phyloP scores from a whole-genome alignment of 2,329 filamentous ascomycete species.

The Cladophialophora chaetospira region DNA sequence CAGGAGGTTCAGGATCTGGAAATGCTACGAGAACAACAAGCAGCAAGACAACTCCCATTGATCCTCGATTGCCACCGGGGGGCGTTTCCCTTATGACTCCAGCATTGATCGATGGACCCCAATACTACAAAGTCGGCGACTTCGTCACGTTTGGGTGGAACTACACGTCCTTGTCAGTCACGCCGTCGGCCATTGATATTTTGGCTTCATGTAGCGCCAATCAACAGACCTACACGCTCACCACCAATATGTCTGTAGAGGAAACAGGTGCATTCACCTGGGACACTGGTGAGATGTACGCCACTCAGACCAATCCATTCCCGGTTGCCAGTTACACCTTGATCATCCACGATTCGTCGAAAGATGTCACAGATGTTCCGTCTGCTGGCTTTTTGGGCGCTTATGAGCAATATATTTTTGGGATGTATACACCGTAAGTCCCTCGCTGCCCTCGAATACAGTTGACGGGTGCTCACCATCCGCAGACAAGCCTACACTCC shows the following conservation, averaged over 20 bases:
- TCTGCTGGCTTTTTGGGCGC: slow-evolving; percentile 58
- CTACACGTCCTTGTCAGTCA: slow-evolving; percentile 61
- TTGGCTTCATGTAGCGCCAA: slow-evolving; percentile 63
- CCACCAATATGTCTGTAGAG: slow-evolving; percentile 58
- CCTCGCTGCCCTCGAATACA: slow-evolving; percentile 38
- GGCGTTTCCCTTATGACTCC: slow-evolving; percentile 66
- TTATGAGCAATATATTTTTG: slow-evolving; percentile 58
- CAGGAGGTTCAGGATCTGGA: slow-evolving; percentile 23
- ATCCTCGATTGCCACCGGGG: slow-evolving; percentile 58
- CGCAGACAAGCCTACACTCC: slow-evolving; percentile 32
- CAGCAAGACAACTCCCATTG: slow-evolving; percentile 48
- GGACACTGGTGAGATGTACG: slow-evolving; percentile 60
- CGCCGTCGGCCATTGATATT: slow-evolving; percentile 62
- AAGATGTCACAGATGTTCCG: slow-evolving; percentile 54
- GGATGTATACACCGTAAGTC: slow-evolving; percentile 59
- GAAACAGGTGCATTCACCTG: slow-evolving; percentile 58
- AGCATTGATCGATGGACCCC: slow-evolving; percentile 48
- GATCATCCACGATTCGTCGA: slow-evolving; percentile 60
- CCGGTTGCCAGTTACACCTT: slow-evolving; percentile 65
- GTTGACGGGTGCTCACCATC: slow-evolving; percentile 31
- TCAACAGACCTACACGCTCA: slow-evolving; percentile 62
- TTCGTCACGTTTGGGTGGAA: slow-evolving; percentile 68
- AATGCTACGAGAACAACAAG: slow-evolving; percentile 24
- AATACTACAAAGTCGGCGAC: slow-evolving; percentile 67
- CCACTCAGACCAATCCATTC: slow-evolving; percentile 53